These are phyloP conservation scores for Trichophyton schoenleinii DNA, from an alignment of 2,329 filamentous ascomycete species.

Conservation along the genomic window DNA sequence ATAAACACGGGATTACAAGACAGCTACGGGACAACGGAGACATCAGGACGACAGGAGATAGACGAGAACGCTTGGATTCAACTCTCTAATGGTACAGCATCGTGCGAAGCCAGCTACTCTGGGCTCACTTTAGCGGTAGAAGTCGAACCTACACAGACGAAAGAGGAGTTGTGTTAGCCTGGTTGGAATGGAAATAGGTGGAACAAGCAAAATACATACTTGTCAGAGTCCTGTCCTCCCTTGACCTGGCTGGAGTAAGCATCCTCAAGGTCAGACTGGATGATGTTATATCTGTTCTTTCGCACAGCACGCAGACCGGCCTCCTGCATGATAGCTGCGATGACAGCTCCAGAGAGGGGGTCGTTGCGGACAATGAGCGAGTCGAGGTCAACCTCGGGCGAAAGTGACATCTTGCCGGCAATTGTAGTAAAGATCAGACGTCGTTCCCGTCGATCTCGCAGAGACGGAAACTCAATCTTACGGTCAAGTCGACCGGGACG, in stretches of 20 bases:
- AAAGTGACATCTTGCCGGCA: conserved; percentile 90
- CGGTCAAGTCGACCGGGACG: conserved; percentile 90
- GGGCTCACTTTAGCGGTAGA: conserved; percentile 51
- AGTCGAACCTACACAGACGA: conserved; percentile 61
- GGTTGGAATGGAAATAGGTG: neutral
- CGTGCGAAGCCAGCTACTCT: neutral
- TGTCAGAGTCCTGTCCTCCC: conserved; percentile 56
- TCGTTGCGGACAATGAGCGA: conserved; percentile 94
- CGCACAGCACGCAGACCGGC: conserved; percentile 84
- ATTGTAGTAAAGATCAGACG: conserved; percentile 97
- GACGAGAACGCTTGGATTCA: neutral
- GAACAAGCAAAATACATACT: conserved; percentile 30
- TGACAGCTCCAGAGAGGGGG: conserved; percentile 85
- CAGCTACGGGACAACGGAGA: neutral
- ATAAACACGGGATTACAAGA: too few relatives aligned
- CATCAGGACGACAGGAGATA: neutral
- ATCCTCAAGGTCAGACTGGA: conserved; percentile 91
- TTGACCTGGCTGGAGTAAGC: conserved; percentile 97
- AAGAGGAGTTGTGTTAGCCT: conserved; percentile 29
- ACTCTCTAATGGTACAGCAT: conserved; percentile 1
- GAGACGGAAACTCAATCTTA: conserved; percentile 97
- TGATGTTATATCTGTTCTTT: conserved; percentile 99
- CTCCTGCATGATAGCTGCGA: conserved; percentile 98
- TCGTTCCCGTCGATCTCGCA: conserved; percentile 85
- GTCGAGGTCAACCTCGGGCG: conserved; percentile 91